phyloP scores from a whole-genome alignment of 306 rosid species.

The Citrullus amarus region DNA sequence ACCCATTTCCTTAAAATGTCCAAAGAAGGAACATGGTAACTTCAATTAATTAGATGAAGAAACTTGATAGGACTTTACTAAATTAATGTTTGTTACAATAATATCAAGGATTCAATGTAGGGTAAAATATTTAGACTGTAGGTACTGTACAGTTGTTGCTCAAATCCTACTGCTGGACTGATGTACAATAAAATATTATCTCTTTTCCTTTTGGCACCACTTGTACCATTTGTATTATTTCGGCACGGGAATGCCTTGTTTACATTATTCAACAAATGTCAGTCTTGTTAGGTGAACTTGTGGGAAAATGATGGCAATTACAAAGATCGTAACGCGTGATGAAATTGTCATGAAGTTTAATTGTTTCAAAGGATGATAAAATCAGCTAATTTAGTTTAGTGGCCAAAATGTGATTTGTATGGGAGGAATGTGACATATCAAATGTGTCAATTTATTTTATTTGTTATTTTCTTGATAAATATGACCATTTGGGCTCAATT shows the following conservation, averaged over 20 bases:
- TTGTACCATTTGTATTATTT: not conserved
- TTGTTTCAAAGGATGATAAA: too few relatives aligned
- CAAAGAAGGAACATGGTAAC: conserved; percentile 78
- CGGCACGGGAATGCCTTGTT: not conserved
- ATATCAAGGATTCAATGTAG: not conserved
- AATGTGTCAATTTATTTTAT: too few relatives aligned
- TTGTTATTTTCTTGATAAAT: too few relatives aligned
- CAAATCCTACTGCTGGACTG: not conserved
- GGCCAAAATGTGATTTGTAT: too few relatives aligned
- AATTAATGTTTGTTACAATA: not conserved
- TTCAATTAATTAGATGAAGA: not conserved
- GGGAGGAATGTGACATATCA: too few relatives aligned
- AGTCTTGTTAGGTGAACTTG: not conserved
- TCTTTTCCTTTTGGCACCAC: not conserved
- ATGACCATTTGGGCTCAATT: too few relatives aligned
- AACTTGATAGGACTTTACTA: not conserved
- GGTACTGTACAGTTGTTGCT: not conserved
- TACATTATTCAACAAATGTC: not conserved
- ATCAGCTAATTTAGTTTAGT: too few relatives aligned
- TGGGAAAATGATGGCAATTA: not conserved
- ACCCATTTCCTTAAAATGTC: conserved; percentile 71
- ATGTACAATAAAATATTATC: not conserved
- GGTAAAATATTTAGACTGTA: not conserved
- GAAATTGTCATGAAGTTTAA: too few relatives aligned
- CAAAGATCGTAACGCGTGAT: not conserved